Evolutionary conservation across 108 stramenopile species (phyloP), one percentile per base, ranked within the genome.

Genomic region (Conticribra weissflogii): DNA sequence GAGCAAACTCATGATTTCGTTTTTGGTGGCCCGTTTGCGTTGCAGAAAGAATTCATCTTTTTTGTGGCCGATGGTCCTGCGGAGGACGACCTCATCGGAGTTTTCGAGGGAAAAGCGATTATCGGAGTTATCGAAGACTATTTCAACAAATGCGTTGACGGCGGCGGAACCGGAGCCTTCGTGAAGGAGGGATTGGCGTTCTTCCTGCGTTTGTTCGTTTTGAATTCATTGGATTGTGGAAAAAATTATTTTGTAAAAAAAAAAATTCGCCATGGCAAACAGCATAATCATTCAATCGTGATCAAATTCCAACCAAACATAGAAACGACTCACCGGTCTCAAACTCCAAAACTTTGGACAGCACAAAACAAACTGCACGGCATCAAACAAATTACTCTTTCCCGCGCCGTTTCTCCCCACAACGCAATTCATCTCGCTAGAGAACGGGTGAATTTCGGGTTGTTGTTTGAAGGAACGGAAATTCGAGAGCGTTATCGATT

Each of bases 1-100:
- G 24, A 99, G 75, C 52, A 99, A 76, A 49, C 78, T 81, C 74
- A 84, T 88, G 29, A 99, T 95, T 71, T 98, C 97, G 57, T 86
- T 88, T 70, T 97, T 96, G 67, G 89, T 91, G 21, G 92, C 89
- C 12, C 91, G 89, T 59, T 97, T 96, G 30, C 97, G 81, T 71
- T 99, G 98, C 24, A 99, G 82, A 82, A 99, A 99, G 84, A 98
- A 98, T 81, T 99, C 98, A 79, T 99, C 99, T 84, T 99, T 99
- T 76, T 99, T 99, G 66, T 84, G 81, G 19, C 99, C 99, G 17
- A 99, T 87, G 41, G 97, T 97, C 1, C 99, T 92, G 49, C 99
- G 95, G 22, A 99, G 70, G 31, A 97, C 93, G 18, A 99, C 98
- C 83, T 98, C 92, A 58, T 94, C 95, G 46, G 89, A 96, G 25